phyloP scores from a whole-genome alignment of 352 stramenopile genomes.

The Phytophthora citrophthora region DNA sequence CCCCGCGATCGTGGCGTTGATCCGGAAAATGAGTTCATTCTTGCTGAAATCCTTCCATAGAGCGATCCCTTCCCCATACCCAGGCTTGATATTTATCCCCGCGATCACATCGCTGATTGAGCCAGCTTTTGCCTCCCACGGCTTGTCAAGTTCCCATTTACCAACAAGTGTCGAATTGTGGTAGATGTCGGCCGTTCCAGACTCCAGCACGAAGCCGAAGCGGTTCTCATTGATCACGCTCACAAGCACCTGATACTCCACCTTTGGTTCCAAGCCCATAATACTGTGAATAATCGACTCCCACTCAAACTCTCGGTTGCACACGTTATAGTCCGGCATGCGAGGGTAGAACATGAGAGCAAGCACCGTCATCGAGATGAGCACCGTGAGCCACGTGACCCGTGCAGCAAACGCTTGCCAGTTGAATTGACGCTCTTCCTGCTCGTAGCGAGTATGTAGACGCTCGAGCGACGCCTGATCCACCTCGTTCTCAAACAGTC shows the following conservation, averaged over 20 bases:
- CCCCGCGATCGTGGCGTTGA: conserved; percentile 80
- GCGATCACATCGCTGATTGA: conserved; percentile 84
- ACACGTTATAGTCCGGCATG: conserved; percentile 90
- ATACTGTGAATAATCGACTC: conserved; percentile 86
- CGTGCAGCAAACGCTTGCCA: conserved; percentile 61
- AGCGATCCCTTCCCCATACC: conserved; percentile 63
- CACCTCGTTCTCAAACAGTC: conserved; percentile 66
- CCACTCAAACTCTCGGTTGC: conserved; percentile 91
- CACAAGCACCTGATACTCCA: conserved; percentile 87
- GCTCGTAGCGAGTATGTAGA: conserved; percentile 48
- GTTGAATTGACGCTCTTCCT: conserved; percentile 53
- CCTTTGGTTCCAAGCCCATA: conserved; percentile 72
- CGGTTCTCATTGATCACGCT: conserved; percentile 91
- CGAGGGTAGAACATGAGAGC: conserved; percentile 90
- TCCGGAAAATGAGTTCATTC: conserved; percentile 81
- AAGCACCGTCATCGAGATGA: conserved; percentile 70
- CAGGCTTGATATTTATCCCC: conserved; percentile 72
- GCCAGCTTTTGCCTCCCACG: conserved; percentile 69
- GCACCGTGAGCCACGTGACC: conserved; percentile 54
- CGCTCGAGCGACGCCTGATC: conserved; percentile 62
- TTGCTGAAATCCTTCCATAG: conserved; percentile 77
- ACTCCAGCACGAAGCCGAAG: conserved; percentile 83
- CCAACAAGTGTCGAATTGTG: conserved; percentile 77
- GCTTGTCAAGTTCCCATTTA: conserved; percentile 71
- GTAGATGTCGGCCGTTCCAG: conserved; percentile 82